These are phyloP conservation scores for Yarrowia hollandica DNA, from an alignment of 805 yeast species.

Conservation along the genomic window DNA sequence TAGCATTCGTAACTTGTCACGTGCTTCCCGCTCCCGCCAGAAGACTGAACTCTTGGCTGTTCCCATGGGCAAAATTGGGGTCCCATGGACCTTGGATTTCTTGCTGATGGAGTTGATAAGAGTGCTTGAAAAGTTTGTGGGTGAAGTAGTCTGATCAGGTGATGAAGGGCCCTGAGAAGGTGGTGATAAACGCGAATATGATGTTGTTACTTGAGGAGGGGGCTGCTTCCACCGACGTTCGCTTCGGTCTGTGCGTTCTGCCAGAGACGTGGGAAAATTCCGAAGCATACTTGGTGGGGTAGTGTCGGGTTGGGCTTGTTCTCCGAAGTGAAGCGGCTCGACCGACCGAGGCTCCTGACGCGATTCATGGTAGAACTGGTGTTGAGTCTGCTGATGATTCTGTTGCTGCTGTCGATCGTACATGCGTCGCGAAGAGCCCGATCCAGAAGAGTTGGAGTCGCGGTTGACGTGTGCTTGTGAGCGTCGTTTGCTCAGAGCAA, in stretches of 20 bases:
- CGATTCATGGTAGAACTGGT: background rate
- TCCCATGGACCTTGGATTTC: background rate
- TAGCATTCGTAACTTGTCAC: slow-evolving; percentile 12
- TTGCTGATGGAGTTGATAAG: slow-evolving; percentile 7
- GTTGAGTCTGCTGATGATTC: background rate
- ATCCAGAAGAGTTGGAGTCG: slow-evolving; percentile 4
- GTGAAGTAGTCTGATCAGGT: background rate
- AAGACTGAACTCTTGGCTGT: slow-evolving; percentile 6
- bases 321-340: slow-evolving; percentile 2
- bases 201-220: slow-evolving; percentile 4
- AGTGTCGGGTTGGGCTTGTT: background rate
- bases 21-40: slow-evolving; percentile 17
- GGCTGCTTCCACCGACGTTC: slow-evolving; percentile 16
- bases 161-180: background rate
- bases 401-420: slow-evolving; percentile 11
- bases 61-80: slow-evolving; percentile 20
- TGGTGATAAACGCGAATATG: background rate
- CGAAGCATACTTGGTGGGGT: background rate
- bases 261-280: slow-evolving; percentile 5
- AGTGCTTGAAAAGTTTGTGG: background rate
- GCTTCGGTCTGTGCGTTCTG: slow-evolving; percentile 9
- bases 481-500: slow-evolving; percentile 19
- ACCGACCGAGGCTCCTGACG: background rate
- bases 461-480: slow-evolving; percentile 15
- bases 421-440: slow-evolving; percentile 6